These are phyloP conservation scores for Fistulifera pelliculosa DNA, from an alignment of 108 stramenopile species.

Conservation along the genomic window DNA sequence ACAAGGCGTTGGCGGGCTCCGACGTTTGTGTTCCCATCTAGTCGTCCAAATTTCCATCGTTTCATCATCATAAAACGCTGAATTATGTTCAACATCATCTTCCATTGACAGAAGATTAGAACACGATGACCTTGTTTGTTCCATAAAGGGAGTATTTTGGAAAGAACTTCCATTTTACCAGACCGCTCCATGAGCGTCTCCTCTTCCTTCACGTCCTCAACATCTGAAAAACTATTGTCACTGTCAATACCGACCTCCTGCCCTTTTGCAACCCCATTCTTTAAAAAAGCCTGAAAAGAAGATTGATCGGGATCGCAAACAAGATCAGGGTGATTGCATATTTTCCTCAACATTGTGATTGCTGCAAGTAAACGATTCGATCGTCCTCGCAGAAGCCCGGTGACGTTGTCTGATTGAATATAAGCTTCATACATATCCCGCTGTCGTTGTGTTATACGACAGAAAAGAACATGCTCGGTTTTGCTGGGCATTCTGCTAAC, in stretches of 20 bases:
- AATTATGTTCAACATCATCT: constrained; percentile 90
- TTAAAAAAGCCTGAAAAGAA: constrained; percentile 25
- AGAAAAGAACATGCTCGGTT: constrained; percentile 94
- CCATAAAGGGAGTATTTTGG: constrained; percentile 91
- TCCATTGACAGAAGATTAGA: constrained; percentile 93
- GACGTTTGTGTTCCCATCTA: constrained; percentile 94
- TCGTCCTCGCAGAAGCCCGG: constrained; percentile 41
- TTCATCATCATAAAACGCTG: constrained; percentile 52
- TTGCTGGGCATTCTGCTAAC: constrained; percentile 84
- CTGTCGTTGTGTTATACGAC: constrained; percentile 77
- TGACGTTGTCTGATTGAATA: constrained; percentile 57
- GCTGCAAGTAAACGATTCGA: constrained; percentile 64
- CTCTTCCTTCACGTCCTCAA: constrained; percentile 31
- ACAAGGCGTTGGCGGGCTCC: constrained; percentile 80
- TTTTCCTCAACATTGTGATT: constrained; percentile 84
- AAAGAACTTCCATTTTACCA: constrained; percentile 90
- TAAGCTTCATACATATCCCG: constrained; percentile 57
- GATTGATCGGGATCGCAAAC: constrained; percentile 37
- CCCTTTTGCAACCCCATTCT: constrained; percentile 17
- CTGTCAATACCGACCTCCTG: constrained; percentile 30
- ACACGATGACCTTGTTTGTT: constrained; percentile 88
- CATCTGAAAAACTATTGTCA: constrained; percentile 28
- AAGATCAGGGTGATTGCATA: constrained; percentile 97
- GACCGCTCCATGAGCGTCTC: constrained; percentile 58
- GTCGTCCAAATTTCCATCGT: constrained; percentile 80